These are phyloP conservation scores for Mercurialis annua DNA, from an alignment of 345 rosid genomes.

Conservation along the genomic window DNA sequence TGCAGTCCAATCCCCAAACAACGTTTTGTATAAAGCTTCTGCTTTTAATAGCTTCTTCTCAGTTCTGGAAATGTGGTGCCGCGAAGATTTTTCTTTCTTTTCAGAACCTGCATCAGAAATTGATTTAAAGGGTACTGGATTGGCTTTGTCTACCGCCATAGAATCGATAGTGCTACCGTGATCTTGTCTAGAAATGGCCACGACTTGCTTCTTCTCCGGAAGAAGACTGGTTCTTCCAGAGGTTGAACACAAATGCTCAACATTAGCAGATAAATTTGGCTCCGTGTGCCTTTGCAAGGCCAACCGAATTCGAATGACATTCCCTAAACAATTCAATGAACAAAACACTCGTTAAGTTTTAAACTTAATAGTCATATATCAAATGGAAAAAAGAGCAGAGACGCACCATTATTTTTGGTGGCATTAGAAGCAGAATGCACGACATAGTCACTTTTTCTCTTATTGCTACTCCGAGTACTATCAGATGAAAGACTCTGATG, in stretches of 20 bases:
- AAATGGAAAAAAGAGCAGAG: background rate
- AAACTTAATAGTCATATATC: background rate
- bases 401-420: slow-evolving; percentile 34
- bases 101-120: background rate
- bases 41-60: slow-evolving; percentile 6
- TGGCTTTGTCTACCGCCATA: background rate
- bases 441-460: slow-evolving; percentile 30
- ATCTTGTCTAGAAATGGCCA: slow-evolving; percentile 1
- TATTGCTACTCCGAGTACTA: slow-evolving; percentile 40
- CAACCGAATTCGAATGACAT: slow-evolving; percentile 44
- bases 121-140: slow-evolving; percentile 4
- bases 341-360: background rate
- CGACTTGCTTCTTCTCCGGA: background rate
- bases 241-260: slow-evolving; percentile 23
- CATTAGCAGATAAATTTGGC: background rate
- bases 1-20: slow-evolving; percentile 48
- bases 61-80: background rate
- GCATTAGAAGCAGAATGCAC: slow-evolving; percentile 16
- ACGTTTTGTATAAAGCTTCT: slow-evolving; percentile 27
- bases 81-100: background rate
- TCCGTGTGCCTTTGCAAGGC: slow-evolving; percentile 29
- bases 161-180: background rate
- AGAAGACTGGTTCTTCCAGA: slow-evolving; percentile 12
- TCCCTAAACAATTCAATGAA: slow-evolving; percentile 28
- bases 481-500: slow-evolving; percentile 39